Conservation (phyloP, 192 early-diverging fungal species). For the Phlyctochytrium arcticum region DNA sequence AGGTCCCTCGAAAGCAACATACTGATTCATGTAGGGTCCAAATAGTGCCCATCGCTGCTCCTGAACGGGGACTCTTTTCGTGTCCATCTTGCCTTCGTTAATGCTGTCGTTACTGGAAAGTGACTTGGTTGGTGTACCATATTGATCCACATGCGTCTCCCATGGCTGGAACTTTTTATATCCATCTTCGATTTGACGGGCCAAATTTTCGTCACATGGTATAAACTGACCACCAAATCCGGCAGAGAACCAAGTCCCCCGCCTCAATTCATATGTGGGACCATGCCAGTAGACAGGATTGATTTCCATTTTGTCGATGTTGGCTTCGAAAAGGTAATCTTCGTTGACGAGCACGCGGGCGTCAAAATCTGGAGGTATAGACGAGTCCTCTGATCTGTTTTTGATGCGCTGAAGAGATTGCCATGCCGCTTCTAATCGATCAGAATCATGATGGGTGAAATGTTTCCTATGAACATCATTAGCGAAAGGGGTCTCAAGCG, state of each 20-base stretch:
- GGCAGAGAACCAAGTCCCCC: constrained; percentile 80
- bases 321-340: constrained; percentile 76
- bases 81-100: too few species aligned
- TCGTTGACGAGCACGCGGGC: constrained; percentile 66
- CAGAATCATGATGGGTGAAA: constrained; percentile 39
- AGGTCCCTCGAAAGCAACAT: constrained; percentile 64
- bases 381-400: too few species aligned
- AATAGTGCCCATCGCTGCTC: constrained; percentile 66
- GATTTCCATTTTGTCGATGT: constrained; percentile 64
- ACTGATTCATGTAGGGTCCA: constrained; percentile 74
- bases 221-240: constrained; percentile 58
- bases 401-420: constrained; percentile 2
- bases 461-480: constrained; percentile 35
- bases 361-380: too few species aligned
- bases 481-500: not conserved
- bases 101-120: too few species aligned
- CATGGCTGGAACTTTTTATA: constrained; percentile 68
- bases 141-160: too few species aligned
- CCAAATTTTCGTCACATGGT: constrained; percentile 79
- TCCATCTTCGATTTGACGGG: constrained; percentile 77
- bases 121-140: too few species aligned
- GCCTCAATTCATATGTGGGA: constrained; percentile 71
- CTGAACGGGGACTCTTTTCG: not conserved
- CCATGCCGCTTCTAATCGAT: constrained; percentile 31
- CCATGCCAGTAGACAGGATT: constrained; percentile 80